Evolutionary conservation across 345 rosid species (phyloP), one percentile per base, ranked within the genome.

Genomic region (Anacardium occidentale): DNA sequence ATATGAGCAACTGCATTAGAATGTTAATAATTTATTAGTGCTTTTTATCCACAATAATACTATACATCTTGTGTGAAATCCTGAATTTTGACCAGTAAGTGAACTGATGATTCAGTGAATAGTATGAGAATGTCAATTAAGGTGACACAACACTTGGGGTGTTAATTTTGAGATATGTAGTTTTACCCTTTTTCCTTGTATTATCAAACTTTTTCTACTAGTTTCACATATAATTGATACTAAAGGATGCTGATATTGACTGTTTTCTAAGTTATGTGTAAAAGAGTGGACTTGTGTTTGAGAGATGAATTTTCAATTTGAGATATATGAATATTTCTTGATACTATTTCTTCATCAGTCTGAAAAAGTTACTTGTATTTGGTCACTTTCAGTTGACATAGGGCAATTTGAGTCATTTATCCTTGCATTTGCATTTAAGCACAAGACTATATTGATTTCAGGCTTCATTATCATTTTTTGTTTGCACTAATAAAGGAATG

Each of bases 1-100:
- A n/a, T 4, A 70, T 26, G 11, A 58, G 65, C 42, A 18, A 69
- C 45, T 44, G 42, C 73, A 24, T 56, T 50, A 22, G 40, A 44
- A 18, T 45, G 15, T 50, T 50, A 13, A 18, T 50, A 50, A 5
- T 50, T 17, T 15, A 12, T 4, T 9, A 37, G 42, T 34, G 8
- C 9, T 37, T 37, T 6, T 37, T 37, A 37, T 37, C 42, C 42
- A 37, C 42, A 37, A 37, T 37, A 37, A 37, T 7, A 37, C 42
- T 37, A 37, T 0, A 37, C 42, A 6, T 37, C 10, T 9, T 37
- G 8, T 5, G 42, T 37, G 8, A 6, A 37, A 37, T 37, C 42
- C 42, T 9, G 7, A 37, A 37, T 37, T 37, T 37, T 37, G 42
- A 37, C 42, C 7, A 37, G 40, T 5, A 37, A 3, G 5, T 37